Conservation (phyloP, 805 yeast species). For the Monosporozyma yasuniensis region DNA sequence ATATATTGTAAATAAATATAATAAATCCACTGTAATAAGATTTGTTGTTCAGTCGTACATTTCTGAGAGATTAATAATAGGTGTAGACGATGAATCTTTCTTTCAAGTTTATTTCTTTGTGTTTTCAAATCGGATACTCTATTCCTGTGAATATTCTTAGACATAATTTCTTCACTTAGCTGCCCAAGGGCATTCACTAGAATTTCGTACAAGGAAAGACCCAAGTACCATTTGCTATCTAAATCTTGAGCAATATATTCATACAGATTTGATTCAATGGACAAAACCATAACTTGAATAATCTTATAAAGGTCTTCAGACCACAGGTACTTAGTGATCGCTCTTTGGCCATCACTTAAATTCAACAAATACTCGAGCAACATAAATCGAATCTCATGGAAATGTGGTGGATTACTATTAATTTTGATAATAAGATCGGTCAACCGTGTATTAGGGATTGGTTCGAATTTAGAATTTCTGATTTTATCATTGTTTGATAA, state of each 20-base stretch:
- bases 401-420: slow-evolving; percentile 27
- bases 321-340: slow-evolving; percentile 35
- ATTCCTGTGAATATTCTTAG: slow-evolving; percentile 27
- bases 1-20: slow-evolving; percentile 37
- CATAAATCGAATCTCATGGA: slow-evolving; percentile 32
- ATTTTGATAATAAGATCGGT: slow-evolving; percentile 20
- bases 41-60: slow-evolving; percentile 9
- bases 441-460: slow-evolving; percentile 11
- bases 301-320: slow-evolving; percentile 28
- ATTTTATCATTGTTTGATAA: slow-evolving; percentile 11
- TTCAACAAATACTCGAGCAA: slow-evolving; percentile 24
- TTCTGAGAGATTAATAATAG: slow-evolving; percentile 27
- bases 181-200: slow-evolving; percentile 36
- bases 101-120: slow-evolving; percentile 35
- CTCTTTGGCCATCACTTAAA: slow-evolving; percentile 16
- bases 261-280: slow-evolving; percentile 22
- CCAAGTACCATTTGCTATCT: slow-evolving; percentile 11
- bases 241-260: slow-evolving; percentile 12
- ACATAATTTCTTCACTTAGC: slow-evolving; percentile 24
- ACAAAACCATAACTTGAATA: slow-evolving; percentile 27
- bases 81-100: slow-evolving; percentile 44
- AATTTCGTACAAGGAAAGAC: slow-evolving; percentile 37
- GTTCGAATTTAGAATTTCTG: slow-evolving; percentile 2
- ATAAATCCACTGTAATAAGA: slow-evolving; percentile 42
- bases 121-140: slow-evolving; percentile 30